Percentiles rank a stretch among this genome's conserved stretches.
Conservation (phyloP, 768 basidiomycete species). For the Lactarius akahatsu region DNA sequence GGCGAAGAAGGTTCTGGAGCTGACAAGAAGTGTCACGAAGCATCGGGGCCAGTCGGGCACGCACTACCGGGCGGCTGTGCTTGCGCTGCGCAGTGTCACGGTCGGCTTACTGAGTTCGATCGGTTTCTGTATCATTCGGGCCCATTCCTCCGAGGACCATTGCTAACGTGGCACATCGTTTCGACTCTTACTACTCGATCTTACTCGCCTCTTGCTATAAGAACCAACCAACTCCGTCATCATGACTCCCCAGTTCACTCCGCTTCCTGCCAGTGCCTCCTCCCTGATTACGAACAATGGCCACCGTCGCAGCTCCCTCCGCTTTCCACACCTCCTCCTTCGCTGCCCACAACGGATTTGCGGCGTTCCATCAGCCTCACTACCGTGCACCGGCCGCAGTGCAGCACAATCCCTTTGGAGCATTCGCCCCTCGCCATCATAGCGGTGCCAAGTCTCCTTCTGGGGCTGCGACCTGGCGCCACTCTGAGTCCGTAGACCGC, state of each 20-base stretch:
- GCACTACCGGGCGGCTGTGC: neutral
- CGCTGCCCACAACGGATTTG: neutral
- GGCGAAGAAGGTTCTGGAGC: slow-evolving; percentile 1
- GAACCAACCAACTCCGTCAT: neutral
- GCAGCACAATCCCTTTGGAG: slow-evolving; percentile 16
- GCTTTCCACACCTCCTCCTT: slow-evolving; percentile 16
- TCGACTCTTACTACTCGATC: neutral
- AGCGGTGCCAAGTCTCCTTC: slow-evolving; percentile 7
- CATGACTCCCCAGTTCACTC: neutral
- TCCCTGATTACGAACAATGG: slow-evolving; percentile 15
- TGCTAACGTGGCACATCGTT: slow-evolving; percentile 3
- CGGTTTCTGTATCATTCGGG: neutral
- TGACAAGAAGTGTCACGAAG: neutral
- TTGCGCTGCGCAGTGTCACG: neutral
- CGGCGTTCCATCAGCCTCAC: neutral
- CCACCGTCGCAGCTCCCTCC: slow-evolving; percentile 8
- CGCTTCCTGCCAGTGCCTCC: neutral
- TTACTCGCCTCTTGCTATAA: slow-evolving; percentile 16
- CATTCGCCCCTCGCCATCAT: slow-evolving; percentile 19
- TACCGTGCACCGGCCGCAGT: neutral
- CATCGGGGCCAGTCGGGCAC: neutral
- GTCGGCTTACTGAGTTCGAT: neutral
- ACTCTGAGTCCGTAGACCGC: slow-evolving; percentile 6
- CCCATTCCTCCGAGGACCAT: no score
- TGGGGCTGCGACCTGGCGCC: slow-evolving; percentile 21